phyloP scores from a whole-genome alignment of 805 yeast genomes.

The Yarrowia bubula region DNA sequence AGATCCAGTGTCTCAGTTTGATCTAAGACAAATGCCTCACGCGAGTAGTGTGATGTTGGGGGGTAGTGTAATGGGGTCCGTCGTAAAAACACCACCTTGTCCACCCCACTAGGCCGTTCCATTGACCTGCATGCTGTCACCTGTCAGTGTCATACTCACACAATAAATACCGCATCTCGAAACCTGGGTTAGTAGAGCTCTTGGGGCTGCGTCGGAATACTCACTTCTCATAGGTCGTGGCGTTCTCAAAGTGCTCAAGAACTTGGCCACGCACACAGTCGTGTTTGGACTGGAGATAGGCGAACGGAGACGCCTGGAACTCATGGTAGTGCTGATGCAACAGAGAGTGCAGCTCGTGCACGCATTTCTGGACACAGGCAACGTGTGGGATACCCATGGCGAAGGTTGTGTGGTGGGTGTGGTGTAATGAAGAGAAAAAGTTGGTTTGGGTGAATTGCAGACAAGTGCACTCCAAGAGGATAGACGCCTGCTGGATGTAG shows the following conservation, averaged over 20 bases:
- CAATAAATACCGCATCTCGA: conserved; percentile 27
- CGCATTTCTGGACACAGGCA: conserved; percentile 10
- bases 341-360: conserved; percentile 13
- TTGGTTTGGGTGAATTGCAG: not conserved
- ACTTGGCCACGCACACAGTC: not conserved
- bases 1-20: no score
- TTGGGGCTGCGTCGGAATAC: not conserved
- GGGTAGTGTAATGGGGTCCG: no score
- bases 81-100: no score
- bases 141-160: conserved; percentile 16
- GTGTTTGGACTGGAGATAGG: not conserved
- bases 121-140: no score
- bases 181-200: conserved; percentile 19
- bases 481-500: not conserved
- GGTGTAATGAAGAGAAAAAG: not conserved
- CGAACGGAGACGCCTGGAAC: conserved; percentile 25
- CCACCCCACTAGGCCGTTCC: no score
- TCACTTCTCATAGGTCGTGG: conserved; percentile 25
- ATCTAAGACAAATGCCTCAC: no score
- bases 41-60: no score
- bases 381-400: not conserved
- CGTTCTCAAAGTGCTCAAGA: conserved; percentile 20
- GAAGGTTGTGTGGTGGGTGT: not conserved
- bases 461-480: not conserved
- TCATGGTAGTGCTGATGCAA: conserved; percentile 16